Percentiles rank a stretch among this genome's conserved stretches.
phyloP scores from a whole-genome alignment of 2,329 filamentous ascomycete species.

The Xylariaceae sp. region DNA sequence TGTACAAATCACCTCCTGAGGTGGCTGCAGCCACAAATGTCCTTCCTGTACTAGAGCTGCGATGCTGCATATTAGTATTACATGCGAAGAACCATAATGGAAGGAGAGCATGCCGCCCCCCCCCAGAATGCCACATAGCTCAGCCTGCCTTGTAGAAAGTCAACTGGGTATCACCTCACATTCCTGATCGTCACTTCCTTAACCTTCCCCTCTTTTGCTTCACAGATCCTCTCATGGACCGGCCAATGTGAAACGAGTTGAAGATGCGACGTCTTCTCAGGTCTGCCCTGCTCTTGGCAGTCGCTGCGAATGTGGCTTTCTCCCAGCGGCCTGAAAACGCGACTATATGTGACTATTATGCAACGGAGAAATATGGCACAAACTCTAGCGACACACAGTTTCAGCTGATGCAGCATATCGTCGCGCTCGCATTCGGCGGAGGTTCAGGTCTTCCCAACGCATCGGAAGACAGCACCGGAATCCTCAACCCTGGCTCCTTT shows the following conservation, averaged over 20 bases:
- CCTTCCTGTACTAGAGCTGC: no score
- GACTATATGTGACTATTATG: constrained; percentile 18
- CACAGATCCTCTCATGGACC: constrained; percentile 3
- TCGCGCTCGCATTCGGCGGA: constrained; percentile 16
- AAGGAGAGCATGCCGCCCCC: no score
- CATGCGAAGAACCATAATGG: no score
- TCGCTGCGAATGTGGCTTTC: neutral
- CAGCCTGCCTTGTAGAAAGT: no score
- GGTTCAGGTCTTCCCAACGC: constrained; percentile 4
- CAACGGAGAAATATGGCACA: constrained; percentile 1
- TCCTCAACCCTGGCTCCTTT: constrained; percentile 10
- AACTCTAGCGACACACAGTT: constrained; percentile 18
- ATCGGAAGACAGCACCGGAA: constrained; percentile 12
- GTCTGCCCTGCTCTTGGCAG: neutral
- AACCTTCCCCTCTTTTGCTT: constrained; percentile 6
- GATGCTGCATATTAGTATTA: no score
- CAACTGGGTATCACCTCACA: no score
- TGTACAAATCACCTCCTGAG: no score
- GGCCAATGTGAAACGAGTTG: constrained; percentile 1
- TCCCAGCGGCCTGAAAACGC: constrained; percentile 13
- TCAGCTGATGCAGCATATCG: constrained; percentile 16
- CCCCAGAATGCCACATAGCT: no score
- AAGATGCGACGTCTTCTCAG: constrained; percentile 9
- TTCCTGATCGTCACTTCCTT: no score
- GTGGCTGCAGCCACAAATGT: no score